A percentile compares a stretch with the other conserved stretches of the same genome.
These are phyloP conservation scores for Aspergillus jensenii DNA, from an alignment of 2,329 filamentous ascomycete species.

Conservation along the genomic window DNA sequence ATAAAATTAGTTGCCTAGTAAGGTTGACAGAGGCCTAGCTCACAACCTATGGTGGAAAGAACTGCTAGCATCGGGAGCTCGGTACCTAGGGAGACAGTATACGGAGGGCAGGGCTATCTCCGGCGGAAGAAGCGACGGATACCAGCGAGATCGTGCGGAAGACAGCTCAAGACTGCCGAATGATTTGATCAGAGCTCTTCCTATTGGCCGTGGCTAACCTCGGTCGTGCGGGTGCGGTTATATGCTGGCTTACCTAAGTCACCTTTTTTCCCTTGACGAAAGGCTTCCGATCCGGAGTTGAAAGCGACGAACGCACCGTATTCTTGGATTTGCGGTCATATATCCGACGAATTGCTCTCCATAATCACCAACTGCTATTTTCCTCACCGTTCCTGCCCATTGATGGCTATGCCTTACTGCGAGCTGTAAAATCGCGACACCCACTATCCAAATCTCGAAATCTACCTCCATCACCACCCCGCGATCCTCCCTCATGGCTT, in stretches of 20 bases:
- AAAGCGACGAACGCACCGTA: not conserved
- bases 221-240: conserved; percentile 20
- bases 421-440: conserved; percentile 9
- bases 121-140: not conserved
- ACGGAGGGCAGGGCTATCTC: not conserved
- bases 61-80: no score
- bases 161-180: not conserved
- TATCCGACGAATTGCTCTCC: not conserved
- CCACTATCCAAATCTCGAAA: not conserved
- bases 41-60: not conserved
- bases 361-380: not conserved
- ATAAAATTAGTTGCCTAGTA: no score
- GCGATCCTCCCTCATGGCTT: conserved; percentile 36
- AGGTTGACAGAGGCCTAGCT: no score
- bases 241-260: conserved; percentile 10
- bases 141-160: no score
- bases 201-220: conserved; percentile 30
- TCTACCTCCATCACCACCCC: not conserved
- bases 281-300: not conserved
- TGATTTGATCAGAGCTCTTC: conserved; percentile 25
- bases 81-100: not conserved
- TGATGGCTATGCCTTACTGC: conserved; percentile 17
- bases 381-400: not conserved
- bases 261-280: conserved; percentile 1
- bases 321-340: not conserved